Evolutionary conservation across 306 rosid species (phyloP).

Genomic region (Pterocarpus santalinus): DNA sequence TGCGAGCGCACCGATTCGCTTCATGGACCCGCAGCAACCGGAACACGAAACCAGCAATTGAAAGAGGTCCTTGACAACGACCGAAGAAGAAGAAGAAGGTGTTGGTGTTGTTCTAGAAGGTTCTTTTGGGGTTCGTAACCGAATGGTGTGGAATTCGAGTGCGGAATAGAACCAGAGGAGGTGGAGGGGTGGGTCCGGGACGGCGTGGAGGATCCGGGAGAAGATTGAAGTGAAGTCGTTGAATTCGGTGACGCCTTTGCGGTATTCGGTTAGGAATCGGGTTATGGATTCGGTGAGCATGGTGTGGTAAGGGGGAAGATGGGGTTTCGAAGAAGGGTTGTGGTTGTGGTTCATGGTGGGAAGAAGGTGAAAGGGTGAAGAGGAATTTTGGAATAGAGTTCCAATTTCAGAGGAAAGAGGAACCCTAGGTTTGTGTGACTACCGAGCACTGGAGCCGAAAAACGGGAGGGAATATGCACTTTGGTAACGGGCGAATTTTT

Average conservation of each 20-base stretch:
- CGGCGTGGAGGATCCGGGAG: constrained; percentile 55
- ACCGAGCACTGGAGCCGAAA: not conserved
- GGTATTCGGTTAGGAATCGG: constrained; percentile 63
- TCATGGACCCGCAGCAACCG: constrained; percentile 46
- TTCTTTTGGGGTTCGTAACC: constrained; percentile 26
- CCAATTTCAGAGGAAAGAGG: constrained; percentile 1
- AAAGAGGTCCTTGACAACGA: constrained; percentile 53
- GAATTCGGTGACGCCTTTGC: constrained; percentile 65
- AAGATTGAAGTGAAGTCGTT: constrained; percentile 61
- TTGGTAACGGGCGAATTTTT: constrained; percentile 52
- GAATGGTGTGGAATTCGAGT: constrained; percentile 53
- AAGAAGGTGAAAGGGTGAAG: not conserved
- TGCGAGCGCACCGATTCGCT: constrained; percentile 64
- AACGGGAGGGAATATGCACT: constrained; percentile 51
- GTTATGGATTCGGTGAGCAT: constrained; percentile 70
- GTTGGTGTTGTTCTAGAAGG: constrained; percentile 34
- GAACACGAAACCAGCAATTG: constrained; percentile 65
- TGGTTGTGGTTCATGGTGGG: constrained; percentile 43
- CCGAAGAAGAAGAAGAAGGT: not conserved
- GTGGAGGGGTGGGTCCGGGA: constrained; percentile 63
- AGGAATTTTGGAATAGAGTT: not conserved
- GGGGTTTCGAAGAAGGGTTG: not conserved
- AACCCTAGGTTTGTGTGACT: constrained; percentile 46
- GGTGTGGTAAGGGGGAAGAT: constrained; percentile 40
- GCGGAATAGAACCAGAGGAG: constrained; percentile 78